Base-by-base conservation (phyloP, 2,329 filamentous ascomycete genomes). In the Cytospora mali region DNA sequence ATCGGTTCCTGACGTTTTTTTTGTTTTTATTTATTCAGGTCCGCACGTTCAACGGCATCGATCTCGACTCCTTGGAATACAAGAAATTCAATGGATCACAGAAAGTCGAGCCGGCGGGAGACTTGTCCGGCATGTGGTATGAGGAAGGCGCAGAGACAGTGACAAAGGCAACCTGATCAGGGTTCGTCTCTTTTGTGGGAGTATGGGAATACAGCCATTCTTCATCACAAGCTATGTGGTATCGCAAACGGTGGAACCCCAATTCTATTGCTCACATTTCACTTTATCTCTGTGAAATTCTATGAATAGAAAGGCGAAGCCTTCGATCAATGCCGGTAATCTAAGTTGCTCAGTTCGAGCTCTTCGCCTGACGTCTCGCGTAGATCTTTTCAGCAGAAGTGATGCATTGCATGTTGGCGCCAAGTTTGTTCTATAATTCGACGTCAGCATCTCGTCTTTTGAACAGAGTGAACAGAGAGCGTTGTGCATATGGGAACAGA, bases 391-490 rank as follows among this genome's bases (percentile, higher is more conserved):
- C 94, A 2, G 93, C 94, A 57, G 88, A 86, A 64, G 88, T 89
- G 74, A 98, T 93, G 76, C 92, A 95, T 69, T 90, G 85, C 81
- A 96, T 92, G 75, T 96, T 96, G 51, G 92, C 91, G 28, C 90
- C 88, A 54, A 97, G 81, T 83, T 99, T 99, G 81, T 99, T 98
- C 63, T 65, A 16, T 10, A 11, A 31, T 4, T 14, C 13, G 3
- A 2, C 29, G 28, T 57, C 18, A 62, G 55, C 79, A 95, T 88
- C 3, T 35, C 18, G 9, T 16, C 11, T 18, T 3, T 31, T 6
- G n/a, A n/a, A n/a, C n/a, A n/a, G n/a, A n/a, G n/a, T n/a, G n/a
- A n/a, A n/a, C 29, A 21, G 46, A 13, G 53, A 27, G 23, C 23
- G 25, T 23, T 14, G n/a, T n/a, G 13, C 10, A 10, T 2, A 7